Conservation (phyloP, 1,284 basidiomycete species). For the Cutaneotrichosporon sp. region DNA sequence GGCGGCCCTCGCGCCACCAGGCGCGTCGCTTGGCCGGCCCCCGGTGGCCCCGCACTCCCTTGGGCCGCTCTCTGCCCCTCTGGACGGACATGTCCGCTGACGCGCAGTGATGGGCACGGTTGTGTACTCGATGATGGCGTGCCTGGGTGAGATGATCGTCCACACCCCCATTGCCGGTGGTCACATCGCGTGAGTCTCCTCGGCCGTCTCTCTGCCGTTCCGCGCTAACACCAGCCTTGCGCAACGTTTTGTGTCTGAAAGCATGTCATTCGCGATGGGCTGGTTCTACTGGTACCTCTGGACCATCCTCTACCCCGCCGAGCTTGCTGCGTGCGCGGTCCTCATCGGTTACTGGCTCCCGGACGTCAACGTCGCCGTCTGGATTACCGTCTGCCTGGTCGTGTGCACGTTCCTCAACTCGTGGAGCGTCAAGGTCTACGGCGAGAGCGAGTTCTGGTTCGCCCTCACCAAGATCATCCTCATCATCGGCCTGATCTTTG, state of each 20-base stretch:
- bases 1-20: too few relatives aligned
- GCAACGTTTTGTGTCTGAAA: constrained; percentile 58
- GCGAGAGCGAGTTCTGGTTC: constrained; percentile 49
- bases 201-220: too few relatives aligned
- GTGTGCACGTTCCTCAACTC: constrained; percentile 60
- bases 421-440: constrained; percentile 63
- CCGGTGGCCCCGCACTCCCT: too few relatives aligned
- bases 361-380: constrained; percentile 63
- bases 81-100: neutral
- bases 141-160: constrained; percentile 57
- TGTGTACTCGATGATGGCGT: constrained; percentile 53
- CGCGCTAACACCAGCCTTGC: constrained; percentile 60
- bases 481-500: constrained; percentile 60
- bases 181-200: constrained; percentile 63
- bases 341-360: constrained; percentile 72
- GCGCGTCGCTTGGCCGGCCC: neutral
- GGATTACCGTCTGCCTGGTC: constrained; percentile 73
- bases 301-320: constrained; percentile 67
- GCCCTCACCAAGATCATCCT: constrained; percentile 75
- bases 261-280: constrained; percentile 77
- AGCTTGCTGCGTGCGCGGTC: constrained; percentile 72
- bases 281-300: constrained; percentile 84
- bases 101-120: constrained; percentile 47
- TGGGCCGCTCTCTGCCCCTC: neutral
- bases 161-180: constrained; percentile 61